A percentile compares a stretch with the other conserved stretches of the same genome.
Evolutionary conservation across 2,329 filamentous ascomycete genomes (phyloP).

Genomic region (Conoideocrella luteorostrata): DNA sequence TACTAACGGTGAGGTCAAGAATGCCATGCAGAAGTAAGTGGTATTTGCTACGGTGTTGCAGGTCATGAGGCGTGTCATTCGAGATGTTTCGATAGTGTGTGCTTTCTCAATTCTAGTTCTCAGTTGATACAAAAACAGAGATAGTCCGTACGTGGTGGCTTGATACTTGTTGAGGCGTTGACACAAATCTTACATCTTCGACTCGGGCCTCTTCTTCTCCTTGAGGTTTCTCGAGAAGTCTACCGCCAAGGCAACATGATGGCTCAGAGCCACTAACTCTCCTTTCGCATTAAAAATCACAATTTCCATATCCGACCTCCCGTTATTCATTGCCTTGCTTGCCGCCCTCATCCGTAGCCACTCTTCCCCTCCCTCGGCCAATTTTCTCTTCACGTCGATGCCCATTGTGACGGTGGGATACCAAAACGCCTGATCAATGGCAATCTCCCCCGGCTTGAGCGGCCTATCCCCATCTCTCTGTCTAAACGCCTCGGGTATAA

Average conservation of each 20-base stretch:
- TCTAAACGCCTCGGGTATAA: constrained; percentile 51
- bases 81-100: no score
- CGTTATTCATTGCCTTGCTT: constrained; percentile 62
- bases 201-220: constrained; percentile 6
- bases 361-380: constrained; percentile 62
- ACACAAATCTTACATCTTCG: not conserved
- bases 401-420: constrained; percentile 72
- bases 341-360: constrained; percentile 64
- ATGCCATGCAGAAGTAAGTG: no score
- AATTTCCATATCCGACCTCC: constrained; percentile 69
- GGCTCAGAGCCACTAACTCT: constrained; percentile 24
- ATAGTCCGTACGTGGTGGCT: no score
- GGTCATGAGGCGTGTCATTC: no score
- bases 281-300: constrained; percentile 48
- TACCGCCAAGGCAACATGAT: constrained; percentile 24
- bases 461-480: constrained; percentile 18
- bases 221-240: constrained; percentile 18
- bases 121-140: no score
- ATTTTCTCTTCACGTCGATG: constrained; percentile 66
- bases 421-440: constrained; percentile 46
- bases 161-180: not conserved
- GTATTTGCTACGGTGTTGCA: no score
- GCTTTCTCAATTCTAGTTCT: no score
- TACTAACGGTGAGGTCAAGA: no score
- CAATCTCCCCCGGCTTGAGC: constrained; percentile 13